Evolutionary conservation across 225 moss, liverwort and hornwort genomes (phyloP), one percentile per base, ranked within the genome.

Genomic region (Sphagnum contortum): DNA sequence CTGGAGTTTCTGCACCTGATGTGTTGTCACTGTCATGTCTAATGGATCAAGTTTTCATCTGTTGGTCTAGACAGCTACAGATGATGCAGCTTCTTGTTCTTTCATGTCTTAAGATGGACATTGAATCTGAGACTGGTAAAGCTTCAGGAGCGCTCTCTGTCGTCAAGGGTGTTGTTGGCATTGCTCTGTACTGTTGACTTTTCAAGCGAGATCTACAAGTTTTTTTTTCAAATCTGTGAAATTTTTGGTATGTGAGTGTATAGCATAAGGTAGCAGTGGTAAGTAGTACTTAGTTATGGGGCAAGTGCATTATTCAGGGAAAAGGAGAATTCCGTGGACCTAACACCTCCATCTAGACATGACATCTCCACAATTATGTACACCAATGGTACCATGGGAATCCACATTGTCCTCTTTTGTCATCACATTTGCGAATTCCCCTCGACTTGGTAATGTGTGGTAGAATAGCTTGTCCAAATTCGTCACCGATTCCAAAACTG

Each of bases 361-460:
- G 91, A 94, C 59, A 48, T 89, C 14, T 94, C 91, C 69, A 94
- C 94, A 44, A 91, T 94, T 45, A 94, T 94, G 94, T 94, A 94
- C 67, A 94, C 94, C 5, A 94, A 91, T 65, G 94, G 94, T 69
- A 94, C 94, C 55, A 94, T 91, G 47, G 94, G 94, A 48, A 67
- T 94, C 91, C 67, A 94, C 88, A 72, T 94, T 94, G 5, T 94
- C 90, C 54, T 94, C 94, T 70, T 79, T 85, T 58, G 81, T 77
- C 91, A 94, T 94, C 71, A 94, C 65, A 69, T 94, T 94, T 52
- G 91, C 91, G 63, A 87, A 91, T 77, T 94, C 91, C 48, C 91
- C 91, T 44, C 85, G 88, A 44, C 76, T 74, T 47, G 86, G 80
- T 64, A 83, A 65, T n/a, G 71, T 70, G 75, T 89, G 87, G 66